phyloP scores from a whole-genome alignment of 2,329 filamentous ascomycete species.

The Colletotrichum eremochloae region DNA sequence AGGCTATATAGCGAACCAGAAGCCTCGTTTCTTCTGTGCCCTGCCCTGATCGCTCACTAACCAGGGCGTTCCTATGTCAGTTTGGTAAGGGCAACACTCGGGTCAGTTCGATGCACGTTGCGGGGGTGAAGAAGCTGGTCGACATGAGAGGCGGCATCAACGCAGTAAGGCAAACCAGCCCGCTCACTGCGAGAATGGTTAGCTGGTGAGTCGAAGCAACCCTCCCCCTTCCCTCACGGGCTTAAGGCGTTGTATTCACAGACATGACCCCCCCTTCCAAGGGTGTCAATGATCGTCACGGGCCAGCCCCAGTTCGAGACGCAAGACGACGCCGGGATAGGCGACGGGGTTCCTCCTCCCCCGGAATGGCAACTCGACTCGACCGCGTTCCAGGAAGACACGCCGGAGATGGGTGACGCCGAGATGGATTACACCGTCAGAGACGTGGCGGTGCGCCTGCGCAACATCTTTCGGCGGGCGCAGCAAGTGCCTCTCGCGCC shows the following conservation, averaged over 20 bases:
- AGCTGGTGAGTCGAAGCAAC: conserved; percentile 57
- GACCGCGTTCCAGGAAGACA: conserved; percentile 15
- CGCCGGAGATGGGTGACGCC: conserved; percentile 42
- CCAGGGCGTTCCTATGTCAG: conserved; percentile 47
- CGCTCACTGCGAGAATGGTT: conserved; percentile 68
- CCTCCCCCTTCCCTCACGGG: neutral
- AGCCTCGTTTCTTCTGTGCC: neutral
- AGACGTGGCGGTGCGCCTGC: neutral
- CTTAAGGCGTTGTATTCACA: neutral
- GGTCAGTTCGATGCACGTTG: conserved; percentile 61
- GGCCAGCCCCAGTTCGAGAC: conserved; percentile 65
- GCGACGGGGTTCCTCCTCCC: conserved; percentile 63
- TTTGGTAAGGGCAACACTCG: conserved; percentile 66
- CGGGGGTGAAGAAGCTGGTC: conserved; percentile 64
- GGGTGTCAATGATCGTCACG: conserved; percentile 70
- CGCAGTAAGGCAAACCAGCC: conserved; percentile 60
- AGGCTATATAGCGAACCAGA: neutral
- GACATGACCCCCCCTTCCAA: conserved; percentile 43
- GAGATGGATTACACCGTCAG: conserved; percentile 50
- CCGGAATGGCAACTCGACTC: conserved; percentile 60
- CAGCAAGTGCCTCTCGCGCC: conserved; percentile 48
- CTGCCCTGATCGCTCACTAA: neutral
- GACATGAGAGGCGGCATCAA: conserved; percentile 64
- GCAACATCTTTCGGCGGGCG: conserved; percentile 42
- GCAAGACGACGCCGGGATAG: conserved; percentile 63